Conservation (phyloP, 139 green algal genomes). For the Raphidocelis subcapitata region DNA sequence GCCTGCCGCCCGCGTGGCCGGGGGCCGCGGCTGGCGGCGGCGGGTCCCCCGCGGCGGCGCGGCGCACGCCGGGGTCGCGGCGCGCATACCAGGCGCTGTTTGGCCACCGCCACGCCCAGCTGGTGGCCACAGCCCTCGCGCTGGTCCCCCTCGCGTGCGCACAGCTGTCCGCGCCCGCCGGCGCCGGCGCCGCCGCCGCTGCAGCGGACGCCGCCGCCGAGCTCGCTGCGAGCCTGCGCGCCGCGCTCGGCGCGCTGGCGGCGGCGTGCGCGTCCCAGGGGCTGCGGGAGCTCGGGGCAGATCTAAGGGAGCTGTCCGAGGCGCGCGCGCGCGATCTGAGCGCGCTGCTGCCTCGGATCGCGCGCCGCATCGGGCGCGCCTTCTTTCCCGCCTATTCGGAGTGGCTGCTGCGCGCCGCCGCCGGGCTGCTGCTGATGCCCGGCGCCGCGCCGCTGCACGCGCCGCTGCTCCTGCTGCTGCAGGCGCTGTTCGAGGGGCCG, state of each 20-base stretch:
- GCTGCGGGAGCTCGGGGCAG: not conserved
- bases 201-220: too few relatives aligned
- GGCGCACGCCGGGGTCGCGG: too few relatives aligned
- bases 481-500: conserved; percentile 23
- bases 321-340: not conserved
- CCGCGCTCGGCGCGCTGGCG: not conserved
- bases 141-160: conserved; percentile 74
- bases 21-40: too few relatives aligned
- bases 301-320: conserved; percentile 13
- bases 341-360: conserved; percentile 9
- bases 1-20: too few relatives aligned
- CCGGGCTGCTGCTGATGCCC: conserved; percentile 27
- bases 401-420: conserved; percentile 28
- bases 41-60: too few relatives aligned
- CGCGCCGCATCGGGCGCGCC: conserved; percentile 2
- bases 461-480: conserved; percentile 34
- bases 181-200: too few relatives aligned
- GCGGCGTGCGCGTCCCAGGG: conserved; percentile 8
- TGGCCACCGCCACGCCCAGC: conserved; percentile 55
- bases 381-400: conserved; percentile 37
- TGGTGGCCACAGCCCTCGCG: conserved; percentile 65
- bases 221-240: not conserved
- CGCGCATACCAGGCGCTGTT: conserved; percentile 60
- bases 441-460: conserved; percentile 10
- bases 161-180: too few relatives aligned